Conservation (phyloP, 225 moss, liverwort and hornwort species). For the Lunularia cruciata region DNA sequence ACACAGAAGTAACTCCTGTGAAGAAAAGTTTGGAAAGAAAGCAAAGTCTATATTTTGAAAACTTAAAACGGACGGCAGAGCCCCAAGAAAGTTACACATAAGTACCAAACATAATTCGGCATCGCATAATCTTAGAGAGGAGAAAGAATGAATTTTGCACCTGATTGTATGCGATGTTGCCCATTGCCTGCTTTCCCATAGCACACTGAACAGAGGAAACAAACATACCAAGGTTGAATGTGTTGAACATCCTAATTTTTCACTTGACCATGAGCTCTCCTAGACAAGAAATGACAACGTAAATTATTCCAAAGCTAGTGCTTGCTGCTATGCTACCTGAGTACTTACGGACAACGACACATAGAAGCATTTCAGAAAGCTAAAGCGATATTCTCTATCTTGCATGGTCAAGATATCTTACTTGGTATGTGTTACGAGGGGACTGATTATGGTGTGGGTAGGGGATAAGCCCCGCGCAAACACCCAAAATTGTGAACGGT, state of each 20-base stretch:
- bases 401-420: slow-evolving; percentile 27
- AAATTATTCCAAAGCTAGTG: too few species aligned
- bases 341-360: too few species aligned
- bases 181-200: slow-evolving; percentile 99
- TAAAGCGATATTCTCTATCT: neutral
- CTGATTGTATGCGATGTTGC: slow-evolving; percentile 99
- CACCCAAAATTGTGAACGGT: slow-evolving; percentile 97
- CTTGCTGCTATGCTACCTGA: too few species aligned
- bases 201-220: slow-evolving; percentile 67
- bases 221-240: neutral
- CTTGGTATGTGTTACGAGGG: slow-evolving; percentile 98
- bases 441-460: slow-evolving; percentile 99
- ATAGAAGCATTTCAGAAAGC: neutral
- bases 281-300: too few species aligned
- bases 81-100: neutral
- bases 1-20: neutral
- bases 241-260: neutral
- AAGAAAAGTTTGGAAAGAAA: too few species aligned
- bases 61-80: neutral
- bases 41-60: neutral
- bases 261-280: too few species aligned
- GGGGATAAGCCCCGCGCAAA: slow-evolving; percentile 99
- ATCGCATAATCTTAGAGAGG: neutral
- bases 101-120: neutral
- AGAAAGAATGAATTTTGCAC: slow-evolving; percentile 15